phyloP scores from a whole-genome alignment of 2,329 filamentous ascomycete genomes.

The Sordariomycetes sp. region DNA sequence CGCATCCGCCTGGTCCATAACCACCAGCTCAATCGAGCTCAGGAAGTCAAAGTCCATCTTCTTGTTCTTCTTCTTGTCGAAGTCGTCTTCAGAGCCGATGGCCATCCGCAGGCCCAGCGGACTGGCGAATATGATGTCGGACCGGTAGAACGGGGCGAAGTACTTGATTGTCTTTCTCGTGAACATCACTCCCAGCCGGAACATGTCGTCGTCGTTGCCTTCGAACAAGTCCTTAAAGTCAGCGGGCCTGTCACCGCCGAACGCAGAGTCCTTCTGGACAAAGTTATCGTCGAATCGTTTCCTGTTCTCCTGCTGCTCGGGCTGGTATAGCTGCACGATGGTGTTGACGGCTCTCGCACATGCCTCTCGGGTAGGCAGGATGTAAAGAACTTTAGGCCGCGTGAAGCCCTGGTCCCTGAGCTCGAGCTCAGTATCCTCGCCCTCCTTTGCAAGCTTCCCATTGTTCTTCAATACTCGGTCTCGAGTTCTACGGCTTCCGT shows the following conservation, averaged over 20 bases:
- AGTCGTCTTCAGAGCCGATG: conserved; percentile 61
- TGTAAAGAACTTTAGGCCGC: conserved; percentile 81
- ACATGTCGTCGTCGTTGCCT: conserved; percentile 96
- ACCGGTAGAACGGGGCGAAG: conserved; percentile 92
- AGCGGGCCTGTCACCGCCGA: conserved; percentile 64
- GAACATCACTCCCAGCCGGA: conserved; percentile 91
- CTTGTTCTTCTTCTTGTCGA: conserved; percentile 26
- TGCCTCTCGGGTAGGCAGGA: conserved; percentile 80
- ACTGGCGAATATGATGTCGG: conserved; percentile 87
- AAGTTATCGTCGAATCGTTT: conserved; percentile 86
- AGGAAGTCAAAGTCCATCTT: conserved; percentile 78
- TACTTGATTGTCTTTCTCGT: conserved; percentile 93
- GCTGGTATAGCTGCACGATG: conserved; percentile 64
- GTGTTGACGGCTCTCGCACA: conserved; percentile 69
- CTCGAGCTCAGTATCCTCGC: conserved; percentile 55
- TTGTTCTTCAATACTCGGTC: conserved; percentile 92
- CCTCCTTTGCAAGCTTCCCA: conserved; percentile 59
- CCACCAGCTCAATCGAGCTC: conserved; percentile 81
- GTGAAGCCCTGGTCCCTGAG: conserved; percentile 92
- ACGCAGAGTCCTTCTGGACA: conserved; percentile 51
- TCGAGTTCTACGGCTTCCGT: conserved; percentile 50
- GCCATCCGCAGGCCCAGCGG: conserved; percentile 83
- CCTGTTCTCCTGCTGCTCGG: conserved; percentile 90
- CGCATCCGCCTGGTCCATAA: conserved; percentile 87
- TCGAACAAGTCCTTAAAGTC: conserved; percentile 86